Base-by-base conservation (phyloP, 1,284 basidiomycete genomes). In the Sporisorium iseilematis-ciliati region DNA sequence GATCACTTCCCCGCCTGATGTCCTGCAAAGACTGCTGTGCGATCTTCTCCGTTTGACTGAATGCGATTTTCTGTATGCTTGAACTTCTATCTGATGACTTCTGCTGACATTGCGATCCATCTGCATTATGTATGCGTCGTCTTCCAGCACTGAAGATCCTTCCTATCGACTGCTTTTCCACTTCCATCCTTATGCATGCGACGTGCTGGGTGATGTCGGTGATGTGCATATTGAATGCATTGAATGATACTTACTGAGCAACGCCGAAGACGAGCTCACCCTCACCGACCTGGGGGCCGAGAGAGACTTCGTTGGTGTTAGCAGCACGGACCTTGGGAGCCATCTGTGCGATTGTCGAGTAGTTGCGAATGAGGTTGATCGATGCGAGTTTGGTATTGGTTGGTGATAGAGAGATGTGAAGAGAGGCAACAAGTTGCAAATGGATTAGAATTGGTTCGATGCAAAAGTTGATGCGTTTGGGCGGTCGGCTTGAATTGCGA, bases 261-360 rank as follows among this genome's bases (percentile, higher is more conserved):
- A 84, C 82, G 72, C 82, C 83, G 64, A 85, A 85, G 67, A 84
- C 82, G 72, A 84, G 80, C 81, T 85, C 82, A 59, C 83, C 83
- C 74, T 85, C 82, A 57, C 79, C 83, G 56, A 84, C 82, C 70
- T 83, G 82, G 49, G 83, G 80, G 67, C 83, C 83, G 79, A 85
- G 83, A 52, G 82, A 84, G 60, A 82, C 81, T 70, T 83, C 82
- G 66, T 76, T 71, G 46, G 57, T 64, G 62, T 69, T 65, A 69
- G 77, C 69, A 68, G 77, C 78, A 74, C 78, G 80, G 65, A 81
- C 81, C 78, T 83, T 83, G 59, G 74, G 74, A 71, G 83, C 79
- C 83, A 84, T 84, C 80, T 83, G 65, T 66, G 68, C 49, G 46
- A 51, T 51, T 51, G 18, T 26, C 6, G 53, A 50, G 10, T 4